phyloP scores from a whole-genome alignment of 768 basidiomycete species.

The Cantharellus cinnabarinus region DNA sequence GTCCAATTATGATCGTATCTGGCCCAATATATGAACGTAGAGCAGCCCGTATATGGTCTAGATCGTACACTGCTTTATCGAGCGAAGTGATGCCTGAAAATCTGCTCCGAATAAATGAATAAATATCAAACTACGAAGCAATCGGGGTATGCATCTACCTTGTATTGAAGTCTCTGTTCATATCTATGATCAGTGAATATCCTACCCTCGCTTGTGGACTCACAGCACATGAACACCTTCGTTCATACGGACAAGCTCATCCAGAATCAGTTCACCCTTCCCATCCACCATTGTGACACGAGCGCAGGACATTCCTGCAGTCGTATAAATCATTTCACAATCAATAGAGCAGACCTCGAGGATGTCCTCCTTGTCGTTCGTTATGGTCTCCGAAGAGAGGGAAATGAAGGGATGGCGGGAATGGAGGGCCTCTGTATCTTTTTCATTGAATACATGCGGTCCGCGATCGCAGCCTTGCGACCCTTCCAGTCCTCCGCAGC shows the following conservation, averaged over 20 bases:
- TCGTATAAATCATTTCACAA: slow-evolving; percentile 94
- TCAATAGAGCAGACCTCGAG: slow-evolving; percentile 55
- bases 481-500: slow-evolving; percentile 44
- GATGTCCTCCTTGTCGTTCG: background rate
- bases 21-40: slow-evolving; percentile 53
- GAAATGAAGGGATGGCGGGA: slow-evolving; percentile 41
- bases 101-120: slow-evolving; percentile 2
- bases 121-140: background rate
- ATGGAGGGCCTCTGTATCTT: slow-evolving; percentile 42
- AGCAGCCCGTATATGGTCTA: slow-evolving; percentile 42
- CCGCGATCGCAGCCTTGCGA: slow-evolving; percentile 58
- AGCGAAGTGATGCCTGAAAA: slow-evolving; percentile 64
- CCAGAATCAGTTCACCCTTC: slow-evolving; percentile 50
- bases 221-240: slow-evolving; percentile 62
- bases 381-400: slow-evolving; percentile 9
- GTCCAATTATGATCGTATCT: slow-evolving; percentile 71
- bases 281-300: slow-evolving; percentile 79
- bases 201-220: slow-evolving; percentile 12
- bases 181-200: background rate
- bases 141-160: slow-evolving; percentile 23
- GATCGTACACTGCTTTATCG: slow-evolving; percentile 37
- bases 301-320: slow-evolving; percentile 78
- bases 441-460: slow-evolving; percentile 83
- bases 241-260: slow-evolving; percentile 65
- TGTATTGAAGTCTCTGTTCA: slow-evolving; percentile 66